Evolutionary conservation across 768 basidiomycete genomes (phyloP).

Genomic region (Xerocomellus intermedius): DNA sequence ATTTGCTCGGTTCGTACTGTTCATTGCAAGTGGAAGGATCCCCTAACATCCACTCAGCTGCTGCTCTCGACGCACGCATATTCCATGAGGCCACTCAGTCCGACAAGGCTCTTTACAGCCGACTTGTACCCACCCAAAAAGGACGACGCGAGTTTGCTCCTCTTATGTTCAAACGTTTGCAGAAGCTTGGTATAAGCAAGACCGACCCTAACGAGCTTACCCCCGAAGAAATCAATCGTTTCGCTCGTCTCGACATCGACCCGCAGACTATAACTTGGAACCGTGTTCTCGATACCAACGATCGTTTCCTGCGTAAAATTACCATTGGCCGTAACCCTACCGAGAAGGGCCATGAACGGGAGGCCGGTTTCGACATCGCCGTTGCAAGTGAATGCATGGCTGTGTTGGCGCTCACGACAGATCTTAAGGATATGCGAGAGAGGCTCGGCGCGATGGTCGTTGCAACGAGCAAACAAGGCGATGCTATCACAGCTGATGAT

Average conservation of each 20-base stretch:
- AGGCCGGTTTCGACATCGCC: conserved; percentile 93
- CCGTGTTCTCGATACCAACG: conserved; percentile 95
- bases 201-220: conserved; percentile 90
- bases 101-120: conserved; percentile 92
- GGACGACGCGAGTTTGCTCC: conserved; percentile 93
- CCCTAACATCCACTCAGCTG: conserved; percentile 51
- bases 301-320: conserved; percentile 93
- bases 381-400: conserved; percentile 99
- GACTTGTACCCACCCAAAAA: conserved; percentile 90
- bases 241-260: conserved; percentile 92
- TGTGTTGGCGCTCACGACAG: conserved; percentile 87
- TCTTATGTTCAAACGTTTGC: conserved; percentile 91
- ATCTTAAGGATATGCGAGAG: conserved; percentile 87
- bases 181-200: conserved; percentile 95
- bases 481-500: conserved; percentile 94
- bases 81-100: conserved; percentile 96
- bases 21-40: background rate
- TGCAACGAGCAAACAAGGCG: conserved; percentile 86
- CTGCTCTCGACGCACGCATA: conserved; percentile 94
- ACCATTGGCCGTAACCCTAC: conserved; percentile 89
- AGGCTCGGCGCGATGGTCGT: conserved; percentile 97
- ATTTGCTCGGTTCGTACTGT: conserved; percentile 68
- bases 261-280: conserved; percentile 94
- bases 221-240: conserved; percentile 85
- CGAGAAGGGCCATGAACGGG: conserved; percentile 85